Evolutionary conservation across 208 protist species (phyloP), one percentile per base, ranked within the genome.

Genomic region (Acanthamoeba castellanii): DNA sequence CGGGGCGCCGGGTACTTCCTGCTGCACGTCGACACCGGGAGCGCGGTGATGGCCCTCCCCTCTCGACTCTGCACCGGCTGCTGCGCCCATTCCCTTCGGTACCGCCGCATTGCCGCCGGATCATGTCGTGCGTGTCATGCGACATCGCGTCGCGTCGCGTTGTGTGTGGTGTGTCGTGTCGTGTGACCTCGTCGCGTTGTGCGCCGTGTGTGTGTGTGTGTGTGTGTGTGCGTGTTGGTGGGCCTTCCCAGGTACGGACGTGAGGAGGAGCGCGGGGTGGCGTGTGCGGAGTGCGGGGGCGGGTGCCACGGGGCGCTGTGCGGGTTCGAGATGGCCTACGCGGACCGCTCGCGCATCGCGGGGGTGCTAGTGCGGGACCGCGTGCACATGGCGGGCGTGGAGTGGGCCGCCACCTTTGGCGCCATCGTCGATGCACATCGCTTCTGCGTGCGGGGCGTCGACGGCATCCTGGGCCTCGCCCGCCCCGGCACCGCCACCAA

Each of bases 41-140:
- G 68, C n/a, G 68, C 68, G 32, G 68, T 76, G n/a, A 76, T 76
- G 68, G 68, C 68, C 30, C 68, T 76, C 18, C 68, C 68, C 27
- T 32, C 68, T 37, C 27, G 27, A 2, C 68, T 22, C 11, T 76
- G 68, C 34, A 37, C 9, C 27, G 68, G 68, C 32, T 76, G 68
- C 34, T 76, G 68, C 30, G 22, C 68, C 13, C 68, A 30, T 27
- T 76, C 68, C 30, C 27, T 22, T 16, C 68, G 68, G 68, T 76
- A 76, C 68, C 32, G 9, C 27, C n/a, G n/a, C n/a, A n/a, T n/a
- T n/a, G n/a, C n/a, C n/a, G n/a, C n/a, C n/a, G n/a, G n/a, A n/a
- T n/a, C n/a, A n/a, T n/a, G n/a, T n/a, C n/a, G n/a, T n/a, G n/a
- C n/a, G n/a, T n/a, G n/a, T n/a, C n/a, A n/a, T n/a, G n/a, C n/a